Base-by-base conservation (phyloP, 225 moss, liverwort and hornwort genomes). In the Antitrichia curtipendula region DNA sequence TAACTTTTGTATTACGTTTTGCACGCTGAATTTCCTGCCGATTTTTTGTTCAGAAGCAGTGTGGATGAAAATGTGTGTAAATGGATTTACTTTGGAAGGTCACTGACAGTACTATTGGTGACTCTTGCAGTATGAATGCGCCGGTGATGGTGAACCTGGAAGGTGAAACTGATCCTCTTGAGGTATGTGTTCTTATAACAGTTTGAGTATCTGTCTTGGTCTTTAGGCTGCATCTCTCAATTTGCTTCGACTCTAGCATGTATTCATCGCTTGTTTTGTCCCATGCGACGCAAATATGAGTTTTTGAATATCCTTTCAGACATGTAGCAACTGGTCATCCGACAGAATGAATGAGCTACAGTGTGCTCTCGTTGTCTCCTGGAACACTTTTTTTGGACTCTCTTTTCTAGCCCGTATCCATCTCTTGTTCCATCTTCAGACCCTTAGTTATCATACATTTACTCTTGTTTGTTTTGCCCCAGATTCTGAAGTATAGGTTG, bases 91-190 rank as follows among this genome's bases (percentile, higher is more conserved):
- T 74, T 59, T 82, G 47, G 18, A 27, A 86, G 34, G 59, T 60
- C 43, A 71, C 78, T 90, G 32, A 80, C 24, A 27, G 69, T 57
- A 7, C 68, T 49, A 32, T 50, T 81, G 72, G 50, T 53, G 47
- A 23, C 58, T 70, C 16, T 86, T 78, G 70, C 92, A 98, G 98
- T 71, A 99, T 99, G 98, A 99, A 99, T 90, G 98, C 98, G 43
- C 98, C 98, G 23, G 98, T 99, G 62, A 99, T 99, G 98, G 98
- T 99, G 76, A 96, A 99, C 78, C 87, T 99, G 91, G 97, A 99
- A 89, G 97, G 98, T 78, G 98, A 99, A 91, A 99, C 97, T 73
- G 98, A 99, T 94, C 98, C 98, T 64, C 94, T 99, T 32, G 98
- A 99, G 96, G 97, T 98, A 92, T 18, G 84, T 63, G 65, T 82